Conservation (phyloP, 805 yeast genomes). For the Clavispora phyllophila region DNA sequence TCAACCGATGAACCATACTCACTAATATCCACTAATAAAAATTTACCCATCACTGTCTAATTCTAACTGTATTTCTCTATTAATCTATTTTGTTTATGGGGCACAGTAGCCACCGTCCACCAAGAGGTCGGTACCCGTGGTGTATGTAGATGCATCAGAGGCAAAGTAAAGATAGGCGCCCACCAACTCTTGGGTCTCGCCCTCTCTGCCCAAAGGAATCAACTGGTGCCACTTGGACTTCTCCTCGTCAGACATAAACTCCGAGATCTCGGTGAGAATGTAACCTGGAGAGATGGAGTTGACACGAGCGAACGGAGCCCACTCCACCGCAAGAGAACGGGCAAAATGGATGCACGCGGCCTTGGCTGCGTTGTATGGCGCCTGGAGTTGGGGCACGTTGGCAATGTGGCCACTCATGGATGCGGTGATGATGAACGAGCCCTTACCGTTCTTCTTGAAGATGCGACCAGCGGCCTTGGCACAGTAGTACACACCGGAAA, state of each 20-base stretch:
- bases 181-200: slow-evolving; percentile 38
- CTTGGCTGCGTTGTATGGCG: slow-evolving; percentile 44
- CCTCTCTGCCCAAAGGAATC: slow-evolving; percentile 46
- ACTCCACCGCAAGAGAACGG: slow-evolving; percentile 41
- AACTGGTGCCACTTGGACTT: slow-evolving; percentile 36
- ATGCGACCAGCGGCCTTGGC: slow-evolving; percentile 38
- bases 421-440: slow-evolving; percentile 42
- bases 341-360: slow-evolving; percentile 41
- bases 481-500: slow-evolving; percentile 40
- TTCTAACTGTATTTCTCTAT: background rate
- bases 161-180: slow-evolving; percentile 44
- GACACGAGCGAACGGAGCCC: slow-evolving; percentile 44
- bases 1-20: too few species aligned
- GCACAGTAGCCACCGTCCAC: slow-evolving; percentile 45
- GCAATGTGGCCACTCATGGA: slow-evolving; percentile 47
- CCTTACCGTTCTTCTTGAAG: slow-evolving; percentile 35
- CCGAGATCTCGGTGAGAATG: slow-evolving; percentile 36
- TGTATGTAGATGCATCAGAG: slow-evolving; percentile 38
- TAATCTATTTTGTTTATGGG: slow-evolving; percentile 6
- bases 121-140: slow-evolving; percentile 41
- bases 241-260: slow-evolving; percentile 28
- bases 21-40: too few species aligned
- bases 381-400: slow-evolving; percentile 42
- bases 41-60: too few species aligned
- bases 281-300: slow-evolving; percentile 43